Base-by-base conservation (phyloP, 768 basidiomycete genomes). In the Sarcodon sp. region DNA sequence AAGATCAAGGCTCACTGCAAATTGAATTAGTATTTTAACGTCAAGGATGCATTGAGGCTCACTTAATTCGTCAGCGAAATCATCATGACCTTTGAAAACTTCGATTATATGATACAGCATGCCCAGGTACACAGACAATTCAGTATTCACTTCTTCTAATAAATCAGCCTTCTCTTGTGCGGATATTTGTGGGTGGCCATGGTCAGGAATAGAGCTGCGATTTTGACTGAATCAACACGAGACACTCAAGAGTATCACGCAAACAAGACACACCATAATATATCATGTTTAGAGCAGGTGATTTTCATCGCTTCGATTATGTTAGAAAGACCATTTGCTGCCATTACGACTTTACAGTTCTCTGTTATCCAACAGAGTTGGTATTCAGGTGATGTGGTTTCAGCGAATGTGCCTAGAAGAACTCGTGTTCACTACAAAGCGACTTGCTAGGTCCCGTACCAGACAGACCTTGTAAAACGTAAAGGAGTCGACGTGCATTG, bases 51-150 rank as follows among this genome's bases (percentile, higher is more conserved):
- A 27, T 4, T n/a, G 21, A 4, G 21, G 21, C 93, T 71, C 65
- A 96, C 94, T 98, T 44, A 98, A 70, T 65, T 98, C 94, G 55
- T 96, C 92, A 2, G 88, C 92, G 61, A 98, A 97, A 56, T 91
- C 83, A 50, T 93, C 90, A 54, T 96, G 86, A 3, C 84, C 83
- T 60, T 94, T 86, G 65, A 90, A 91, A 27, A 92, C 76, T 66
- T 98, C 94, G 11, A 97, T 82, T 47, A 98, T 66, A 60, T 96
- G 91, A 62, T 98, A 99, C 39, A 97, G 68, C 80, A 97, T 89
- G 7, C 88, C 91, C 32, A 97, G 75, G 57, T 90, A 88, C n/a
- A 92, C 81, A 7, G 89, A 89, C 49, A 96, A 77, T 62, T 96
- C 92, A 4, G 87, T 90, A 43, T 88, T 80, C 45, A 93, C 78